These are phyloP conservation scores for Neopestalotiopsis rosae DNA, from an alignment of 2,329 filamentous ascomycete genomes.

Conservation along the genomic window DNA sequence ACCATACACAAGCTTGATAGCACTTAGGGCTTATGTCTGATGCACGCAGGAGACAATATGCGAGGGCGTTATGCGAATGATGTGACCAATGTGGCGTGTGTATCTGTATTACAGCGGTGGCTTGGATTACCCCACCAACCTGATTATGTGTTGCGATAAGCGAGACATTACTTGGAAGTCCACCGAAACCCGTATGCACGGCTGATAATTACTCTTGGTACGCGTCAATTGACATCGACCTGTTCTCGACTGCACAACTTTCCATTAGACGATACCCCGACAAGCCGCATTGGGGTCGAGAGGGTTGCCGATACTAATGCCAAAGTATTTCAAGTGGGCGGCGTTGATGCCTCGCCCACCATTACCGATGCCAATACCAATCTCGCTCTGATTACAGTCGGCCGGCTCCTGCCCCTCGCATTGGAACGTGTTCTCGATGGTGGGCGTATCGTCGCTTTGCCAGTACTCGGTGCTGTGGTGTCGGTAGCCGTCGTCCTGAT, in stretches of 20 bases:
- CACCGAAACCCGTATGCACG: too few species aligned
- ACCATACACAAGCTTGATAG: too few species aligned
- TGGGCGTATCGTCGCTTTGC: constrained; percentile 14
- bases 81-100: too few species aligned
- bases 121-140: too few species aligned
- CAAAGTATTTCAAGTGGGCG: constrained; percentile 14
- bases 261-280: background rate
- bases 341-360: constrained; percentile 13
- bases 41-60: too few species aligned
- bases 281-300: constrained; percentile 14
- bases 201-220: too few species aligned
- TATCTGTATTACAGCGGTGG: too few species aligned
- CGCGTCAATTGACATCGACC: background rate
- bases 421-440: constrained; percentile 2
- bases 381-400: constrained; percentile 18
- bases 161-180: too few species aligned
- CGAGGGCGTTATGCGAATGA: too few species aligned
- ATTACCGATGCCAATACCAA: constrained; percentile 12
- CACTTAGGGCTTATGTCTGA: too few species aligned
- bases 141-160: too few species aligned
- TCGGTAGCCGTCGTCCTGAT: constrained; percentile 47
- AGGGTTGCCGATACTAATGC: constrained; percentile 11
- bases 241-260: background rate
- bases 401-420: constrained; percentile 17
- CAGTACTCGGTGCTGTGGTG: constrained; percentile 57